phyloP scores from a whole-genome alignment of 2,329 filamentous ascomycete genomes.

The Pseudogymnoascus sp. region DNA sequence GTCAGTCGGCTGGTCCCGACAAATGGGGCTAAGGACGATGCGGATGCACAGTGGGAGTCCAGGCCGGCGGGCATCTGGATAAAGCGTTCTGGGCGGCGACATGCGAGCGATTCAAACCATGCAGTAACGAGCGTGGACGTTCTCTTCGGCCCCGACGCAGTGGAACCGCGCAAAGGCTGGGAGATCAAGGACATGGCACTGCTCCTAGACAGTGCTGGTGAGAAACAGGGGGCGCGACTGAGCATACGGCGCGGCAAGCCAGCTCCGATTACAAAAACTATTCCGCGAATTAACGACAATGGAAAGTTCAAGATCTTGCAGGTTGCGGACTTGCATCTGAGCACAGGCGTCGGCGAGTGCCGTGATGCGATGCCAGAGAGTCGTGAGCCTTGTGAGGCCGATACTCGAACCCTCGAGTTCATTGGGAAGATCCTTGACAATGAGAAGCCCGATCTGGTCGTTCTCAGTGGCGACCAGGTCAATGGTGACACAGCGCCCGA shows the following conservation, averaged over 20 bases:
- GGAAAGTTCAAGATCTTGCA: slow-evolving; percentile 98
- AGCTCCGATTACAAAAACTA: slow-evolving; percentile 57
- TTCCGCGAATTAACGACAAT: slow-evolving; percentile 73
- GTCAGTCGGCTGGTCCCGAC: slow-evolving; percentile 55
- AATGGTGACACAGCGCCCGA: slow-evolving; percentile 91
- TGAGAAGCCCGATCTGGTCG: slow-evolving; percentile 86
- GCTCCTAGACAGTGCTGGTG: slow-evolving; percentile 56
- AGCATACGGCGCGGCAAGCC: slow-evolving; percentile 69
- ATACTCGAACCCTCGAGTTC: slow-evolving; percentile 86
- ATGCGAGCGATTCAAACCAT: slow-evolving; percentile 37
- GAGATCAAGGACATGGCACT: slow-evolving; percentile 67
- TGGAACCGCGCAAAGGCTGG: slow-evolving; percentile 85
- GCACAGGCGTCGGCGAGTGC: slow-evolving; percentile 79
- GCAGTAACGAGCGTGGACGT: slow-evolving; percentile 64
- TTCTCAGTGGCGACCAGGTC: slow-evolving; percentile 88
- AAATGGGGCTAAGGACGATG: slow-evolving; percentile 42
- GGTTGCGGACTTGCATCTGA: slow-evolving; percentile 86
- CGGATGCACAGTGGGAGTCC: slow-evolving; percentile 57
- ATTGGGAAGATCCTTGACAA: slow-evolving; percentile 76
- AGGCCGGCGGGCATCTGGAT: slow-evolving; percentile 64
- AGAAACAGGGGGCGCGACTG: slow-evolving; percentile 63
- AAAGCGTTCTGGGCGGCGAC: slow-evolving; percentile 40
- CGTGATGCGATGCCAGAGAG: slow-evolving; percentile 78
- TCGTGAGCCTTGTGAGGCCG: slow-evolving; percentile 78
- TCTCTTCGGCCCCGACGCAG: slow-evolving; percentile 66